phyloP scores from a whole-genome alignment of 208 protist genomes.

The Baffinella frigidus region DNA sequence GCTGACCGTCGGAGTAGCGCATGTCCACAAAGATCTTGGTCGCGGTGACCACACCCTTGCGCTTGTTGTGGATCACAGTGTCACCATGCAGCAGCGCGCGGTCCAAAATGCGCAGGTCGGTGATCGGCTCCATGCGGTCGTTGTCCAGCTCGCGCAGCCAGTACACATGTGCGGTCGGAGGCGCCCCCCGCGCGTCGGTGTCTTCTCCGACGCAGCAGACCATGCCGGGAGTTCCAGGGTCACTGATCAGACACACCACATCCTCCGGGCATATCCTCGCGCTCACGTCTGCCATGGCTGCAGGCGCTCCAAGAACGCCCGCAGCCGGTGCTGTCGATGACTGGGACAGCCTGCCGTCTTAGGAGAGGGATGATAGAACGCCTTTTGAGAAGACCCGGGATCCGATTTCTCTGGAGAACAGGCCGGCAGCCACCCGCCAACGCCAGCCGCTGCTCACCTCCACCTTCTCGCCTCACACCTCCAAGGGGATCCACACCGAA shows the following conservation, averaged over 20 bases:
- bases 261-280: neutral
- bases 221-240: neutral
- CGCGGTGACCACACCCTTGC: neutral
- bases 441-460: no score
- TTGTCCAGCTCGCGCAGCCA: neutral
- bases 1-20: neutral
- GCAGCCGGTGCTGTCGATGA: no score
- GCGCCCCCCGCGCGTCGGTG: neutral
- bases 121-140: conserved; percentile 3
- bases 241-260: neutral
- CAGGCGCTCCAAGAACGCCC: no score
- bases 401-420: no score
- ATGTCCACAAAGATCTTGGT: neutral
- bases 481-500: no score
- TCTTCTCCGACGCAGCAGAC: conserved; percentile 10
- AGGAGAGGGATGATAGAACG: no score
- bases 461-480: no score
- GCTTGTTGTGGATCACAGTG: conserved; percentile 28
- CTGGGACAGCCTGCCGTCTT: no score
- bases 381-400: no score
- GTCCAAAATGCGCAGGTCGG: neutral
- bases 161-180: conserved; percentile 1
- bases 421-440: no score
- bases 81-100: conserved; percentile 30
- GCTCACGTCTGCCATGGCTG: neutral